Percentiles rank a stretch among this genome's conserved stretches.
Evolutionary conservation across 371 early-diverging fungal genomes (phyloP).

Genomic region (Rhizomucor pusillus): DNA sequence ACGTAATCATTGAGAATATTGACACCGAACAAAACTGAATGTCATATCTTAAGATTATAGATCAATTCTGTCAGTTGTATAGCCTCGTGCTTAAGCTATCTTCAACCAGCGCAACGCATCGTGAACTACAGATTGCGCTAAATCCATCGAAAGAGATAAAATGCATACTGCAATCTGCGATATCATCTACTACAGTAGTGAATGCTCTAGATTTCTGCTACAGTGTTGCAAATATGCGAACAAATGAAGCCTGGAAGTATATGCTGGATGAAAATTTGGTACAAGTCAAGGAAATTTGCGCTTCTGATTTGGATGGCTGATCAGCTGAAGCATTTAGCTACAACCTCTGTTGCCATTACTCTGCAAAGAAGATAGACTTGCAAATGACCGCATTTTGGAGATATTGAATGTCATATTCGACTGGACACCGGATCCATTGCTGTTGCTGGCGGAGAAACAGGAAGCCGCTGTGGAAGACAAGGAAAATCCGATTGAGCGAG

Average conservation of each 20-base stretch:
- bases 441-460: constrained; percentile 5
- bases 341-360: constrained; percentile 14
- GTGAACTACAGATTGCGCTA: background rate
- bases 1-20: background rate
- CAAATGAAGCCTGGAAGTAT: constrained; percentile 12
- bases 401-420: constrained; percentile 26
- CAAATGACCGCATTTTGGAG: constrained; percentile 27
- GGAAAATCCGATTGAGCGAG: background rate
- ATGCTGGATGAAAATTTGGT: constrained; percentile 24
- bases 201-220: constrained; percentile 41
- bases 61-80: background rate
- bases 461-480: background rate
- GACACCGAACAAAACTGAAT: background rate
- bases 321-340: constrained; percentile 9
- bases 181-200: constrained; percentile 5
- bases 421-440: constrained; percentile 24
- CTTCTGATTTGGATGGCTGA: background rate
- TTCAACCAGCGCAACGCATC: background rate
- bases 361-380: constrained; percentile 14
- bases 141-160: background rate
- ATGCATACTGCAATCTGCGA: background rate
- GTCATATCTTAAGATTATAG: background rate
- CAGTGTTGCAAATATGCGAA: constrained; percentile 18
- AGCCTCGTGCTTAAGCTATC: background rate
- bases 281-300: constrained; percentile 1